These are phyloP conservation scores for Diaporthe citrichinensis DNA, from an alignment of 2,329 filamentous ascomycete species.

Conservation along the genomic window DNA sequence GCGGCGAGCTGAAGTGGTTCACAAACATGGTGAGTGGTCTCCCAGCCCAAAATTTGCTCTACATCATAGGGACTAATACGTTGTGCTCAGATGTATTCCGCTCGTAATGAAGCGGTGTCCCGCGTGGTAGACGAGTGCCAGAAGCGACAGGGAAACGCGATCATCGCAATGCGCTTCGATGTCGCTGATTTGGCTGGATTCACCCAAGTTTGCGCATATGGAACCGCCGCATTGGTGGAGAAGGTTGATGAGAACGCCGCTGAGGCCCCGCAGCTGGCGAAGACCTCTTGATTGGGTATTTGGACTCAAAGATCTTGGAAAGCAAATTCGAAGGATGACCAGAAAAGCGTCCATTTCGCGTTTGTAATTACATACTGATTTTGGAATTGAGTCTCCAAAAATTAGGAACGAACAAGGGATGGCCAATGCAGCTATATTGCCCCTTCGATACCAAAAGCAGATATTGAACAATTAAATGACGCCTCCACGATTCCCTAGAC, in stretches of 20 bases:
- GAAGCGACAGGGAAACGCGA: conserved; percentile 70
- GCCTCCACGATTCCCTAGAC: not conserved
- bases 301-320: not conserved
- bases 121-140: conserved; percentile 70
- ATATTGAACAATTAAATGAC: not conserved
- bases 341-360: too few species aligned
- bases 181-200: conserved; percentile 67
- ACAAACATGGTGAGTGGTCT: conserved; percentile 62
- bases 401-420: not conserved
- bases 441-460: not conserved
- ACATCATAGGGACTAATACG: not conserved
- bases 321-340: too few species aligned
- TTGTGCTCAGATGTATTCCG: conserved; percentile 62
- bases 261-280: conserved; percentile 47
- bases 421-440: too few species aligned
- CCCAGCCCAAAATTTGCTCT: not conserved
- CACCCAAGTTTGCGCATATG: conserved; percentile 72
- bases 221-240: conserved; percentile 71
- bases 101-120: conserved; percentile 70
- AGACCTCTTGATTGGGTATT: not conserved
- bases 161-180: conserved; percentile 72
- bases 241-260: conserved; percentile 59
- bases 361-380: not conserved
- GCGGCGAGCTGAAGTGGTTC: conserved; percentile 72
- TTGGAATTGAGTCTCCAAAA: not conserved